These are phyloP conservation scores for Hippophae rhamnoides DNA, from an alignment of 306 rosid genomes.

Conservation along the genomic window DNA sequence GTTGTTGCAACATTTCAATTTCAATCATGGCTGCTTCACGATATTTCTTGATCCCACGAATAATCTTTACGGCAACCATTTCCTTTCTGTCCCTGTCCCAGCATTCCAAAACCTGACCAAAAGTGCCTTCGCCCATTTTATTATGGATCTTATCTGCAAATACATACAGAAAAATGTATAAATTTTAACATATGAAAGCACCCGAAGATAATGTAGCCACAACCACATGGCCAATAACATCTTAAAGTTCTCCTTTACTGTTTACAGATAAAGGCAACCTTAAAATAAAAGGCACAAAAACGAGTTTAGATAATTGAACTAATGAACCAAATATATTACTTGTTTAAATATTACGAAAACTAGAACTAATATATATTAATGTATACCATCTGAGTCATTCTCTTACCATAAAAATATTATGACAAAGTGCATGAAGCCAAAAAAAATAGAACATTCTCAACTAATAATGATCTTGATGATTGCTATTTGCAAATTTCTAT, in stretches of 20 bases:
- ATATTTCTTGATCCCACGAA: conserved; percentile 81
- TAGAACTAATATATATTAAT: too few relatives aligned
- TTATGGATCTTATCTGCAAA: conserved; percentile 68
- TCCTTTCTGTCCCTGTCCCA: conserved; percentile 89
- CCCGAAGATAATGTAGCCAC: neutral
- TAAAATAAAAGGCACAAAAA: too few relatives aligned
- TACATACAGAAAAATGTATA: neutral
- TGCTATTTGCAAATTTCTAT: conserved; percentile 18
- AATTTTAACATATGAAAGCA: too few relatives aligned
- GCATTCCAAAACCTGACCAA: conserved; percentile 95
- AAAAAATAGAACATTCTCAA: too few relatives aligned
- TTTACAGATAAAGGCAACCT: too few relatives aligned
- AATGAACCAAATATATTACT: too few relatives aligned
- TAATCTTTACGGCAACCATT: conserved; percentile 90
- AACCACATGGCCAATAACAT: neutral
- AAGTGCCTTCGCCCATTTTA: conserved; percentile 99
- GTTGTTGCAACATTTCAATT: conserved; percentile 83
- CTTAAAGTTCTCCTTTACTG: too few relatives aligned
- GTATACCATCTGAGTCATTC: too few relatives aligned
- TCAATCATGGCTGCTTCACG: conserved; percentile 99
- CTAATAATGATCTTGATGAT: neutral
- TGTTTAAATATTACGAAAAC: too few relatives aligned
- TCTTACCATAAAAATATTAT: too few relatives aligned
- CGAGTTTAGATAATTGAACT: too few relatives aligned
- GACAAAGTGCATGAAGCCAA: too few relatives aligned